These are phyloP conservation scores for Albophoma yamanashiensis DNA, from an alignment of 2,329 filamentous ascomycete genomes.

Conservation along the genomic window DNA sequence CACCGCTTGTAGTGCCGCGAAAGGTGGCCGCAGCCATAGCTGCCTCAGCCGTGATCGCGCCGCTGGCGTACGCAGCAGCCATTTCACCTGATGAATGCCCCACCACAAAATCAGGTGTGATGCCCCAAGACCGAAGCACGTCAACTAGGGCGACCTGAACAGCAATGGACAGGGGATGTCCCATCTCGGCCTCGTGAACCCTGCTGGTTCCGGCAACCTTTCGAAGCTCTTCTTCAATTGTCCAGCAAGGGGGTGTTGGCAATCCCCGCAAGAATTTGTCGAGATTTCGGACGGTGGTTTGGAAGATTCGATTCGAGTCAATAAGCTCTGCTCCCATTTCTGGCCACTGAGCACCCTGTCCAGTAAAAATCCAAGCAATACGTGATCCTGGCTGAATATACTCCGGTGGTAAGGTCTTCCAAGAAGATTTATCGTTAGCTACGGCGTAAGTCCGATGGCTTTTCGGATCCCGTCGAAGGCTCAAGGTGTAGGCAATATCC, in stretches of 20 bases:
- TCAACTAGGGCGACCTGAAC: conserved; percentile 32
- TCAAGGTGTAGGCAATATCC: neutral
- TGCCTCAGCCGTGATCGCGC: conserved; percentile 11
- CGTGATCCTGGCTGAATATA: neutral
- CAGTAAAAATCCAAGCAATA: conserved; percentile 17
- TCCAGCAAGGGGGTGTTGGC: conserved; percentile 4
- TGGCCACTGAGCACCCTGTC: conserved; percentile 25
- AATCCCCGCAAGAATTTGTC: conserved; percentile 4
- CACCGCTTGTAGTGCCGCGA: conserved; percentile 14
- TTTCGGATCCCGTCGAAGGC: neutral
- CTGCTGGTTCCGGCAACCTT: conserved; percentile 3
- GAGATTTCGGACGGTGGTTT: conserved; percentile 1
- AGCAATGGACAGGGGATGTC: conserved; percentile 30
- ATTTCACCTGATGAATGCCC: conserved; percentile 35
- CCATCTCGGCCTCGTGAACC: conserved; percentile 19
- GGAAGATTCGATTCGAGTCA: conserved; percentile 1
- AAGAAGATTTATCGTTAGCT: neutral
- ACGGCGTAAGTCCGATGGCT: neutral
- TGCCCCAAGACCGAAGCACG: conserved; percentile 18
- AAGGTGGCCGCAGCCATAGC: conserved; percentile 19
- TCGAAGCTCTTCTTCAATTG: conserved; percentile 10
- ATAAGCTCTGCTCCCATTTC: conserved; percentile 16
- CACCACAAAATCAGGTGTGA: conserved; percentile 22
- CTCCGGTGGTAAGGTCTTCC: neutral
- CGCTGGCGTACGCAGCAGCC: conserved; percentile 30